These are phyloP conservation scores for Fusarium pseudograminearum DNA, from an alignment of 2,329 filamentous ascomycete species.

Conservation along the genomic window DNA sequence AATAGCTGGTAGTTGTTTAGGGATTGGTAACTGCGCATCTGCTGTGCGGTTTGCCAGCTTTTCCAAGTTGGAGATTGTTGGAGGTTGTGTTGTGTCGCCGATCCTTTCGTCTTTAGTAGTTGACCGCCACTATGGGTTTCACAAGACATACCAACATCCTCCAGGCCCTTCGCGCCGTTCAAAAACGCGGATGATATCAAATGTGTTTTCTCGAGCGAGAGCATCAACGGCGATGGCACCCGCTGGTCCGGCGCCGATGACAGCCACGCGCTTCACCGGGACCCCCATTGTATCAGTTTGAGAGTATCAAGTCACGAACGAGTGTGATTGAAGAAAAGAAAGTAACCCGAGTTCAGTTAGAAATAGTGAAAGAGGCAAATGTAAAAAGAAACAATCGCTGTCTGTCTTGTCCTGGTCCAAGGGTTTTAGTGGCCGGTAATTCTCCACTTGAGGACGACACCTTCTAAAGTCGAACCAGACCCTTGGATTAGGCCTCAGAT, in stretches of 20 bases:
- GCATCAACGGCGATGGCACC: slow-evolving; percentile 72
- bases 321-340: not conserved
- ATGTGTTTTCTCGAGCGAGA: slow-evolving; percentile 67
- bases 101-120: slow-evolving; percentile 54
- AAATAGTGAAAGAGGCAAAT: not conserved
- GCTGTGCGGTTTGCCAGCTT: slow-evolving; percentile 62
- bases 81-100: slow-evolving; percentile 54
- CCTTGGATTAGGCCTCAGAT: slow-evolving; percentile 34
- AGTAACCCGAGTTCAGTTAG: too few species aligned
- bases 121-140: not conserved
- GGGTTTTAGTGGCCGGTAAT: slow-evolving; percentile 30
- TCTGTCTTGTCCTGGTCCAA: slow-evolving; percentile 3
- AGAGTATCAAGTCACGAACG: not conserved
- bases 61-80: slow-evolving; percentile 59
- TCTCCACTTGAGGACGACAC: slow-evolving; percentile 25
- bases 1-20: slow-evolving; percentile 60
- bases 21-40: slow-evolving; percentile 62
- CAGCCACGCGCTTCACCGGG: slow-evolving; percentile 59
- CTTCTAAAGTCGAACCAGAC: slow-evolving; percentile 11
- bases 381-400: slow-evolving; percentile 3
- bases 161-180: slow-evolving; percentile 70
- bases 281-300: slow-evolving; percentile 18
- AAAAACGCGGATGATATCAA: slow-evolving; percentile 71
- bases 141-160: slow-evolving; percentile 67
- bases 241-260: slow-evolving; percentile 71